phyloP scores from a whole-genome alignment of 768 basidiomycete species.

The Neoboletus brunneissimus region DNA sequence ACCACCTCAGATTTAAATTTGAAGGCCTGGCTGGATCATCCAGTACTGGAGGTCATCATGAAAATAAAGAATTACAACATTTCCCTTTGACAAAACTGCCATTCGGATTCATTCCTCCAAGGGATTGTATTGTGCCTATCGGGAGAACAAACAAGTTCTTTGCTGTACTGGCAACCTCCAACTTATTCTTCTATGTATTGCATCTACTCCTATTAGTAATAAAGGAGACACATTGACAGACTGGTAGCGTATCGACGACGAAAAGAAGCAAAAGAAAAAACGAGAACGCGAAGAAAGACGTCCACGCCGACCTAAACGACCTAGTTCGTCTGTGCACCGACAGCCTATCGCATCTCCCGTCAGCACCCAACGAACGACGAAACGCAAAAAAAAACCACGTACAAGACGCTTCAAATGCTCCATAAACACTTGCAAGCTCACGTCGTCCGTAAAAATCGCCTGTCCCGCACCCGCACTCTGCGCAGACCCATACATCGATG shows the following conservation, averaged over 20 bases:
- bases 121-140: no score
- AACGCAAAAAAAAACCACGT: slow-evolving; percentile 27
- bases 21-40: no score
- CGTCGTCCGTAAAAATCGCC: slow-evolving; percentile 98
- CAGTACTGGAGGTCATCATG: no score
- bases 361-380: background rate
- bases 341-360: slow-evolving; percentile 42
- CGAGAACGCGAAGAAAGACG: background rate
- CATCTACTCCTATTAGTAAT: slow-evolving; percentile 18
- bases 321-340: slow-evolving; percentile 67
- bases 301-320: background rate
- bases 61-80: no score
- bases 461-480: slow-evolving; percentile 69
- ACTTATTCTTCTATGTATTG: background rate
- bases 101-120: no score
- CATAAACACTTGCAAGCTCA: slow-evolving; percentile 97
- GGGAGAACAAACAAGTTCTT: no score
- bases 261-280: background rate
- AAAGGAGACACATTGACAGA: slow-evolving; percentile 3
- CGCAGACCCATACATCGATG: slow-evolving; percentile 82
- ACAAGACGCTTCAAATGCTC: slow-evolving; percentile 94
- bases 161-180: background rate
- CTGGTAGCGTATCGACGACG: slow-evolving; percentile 7
- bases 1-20: no score
- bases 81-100: no score